Conservation (phyloP, 2,329 filamentous ascomycete species). For the Phaeophleospora eucalypticola region DNA sequence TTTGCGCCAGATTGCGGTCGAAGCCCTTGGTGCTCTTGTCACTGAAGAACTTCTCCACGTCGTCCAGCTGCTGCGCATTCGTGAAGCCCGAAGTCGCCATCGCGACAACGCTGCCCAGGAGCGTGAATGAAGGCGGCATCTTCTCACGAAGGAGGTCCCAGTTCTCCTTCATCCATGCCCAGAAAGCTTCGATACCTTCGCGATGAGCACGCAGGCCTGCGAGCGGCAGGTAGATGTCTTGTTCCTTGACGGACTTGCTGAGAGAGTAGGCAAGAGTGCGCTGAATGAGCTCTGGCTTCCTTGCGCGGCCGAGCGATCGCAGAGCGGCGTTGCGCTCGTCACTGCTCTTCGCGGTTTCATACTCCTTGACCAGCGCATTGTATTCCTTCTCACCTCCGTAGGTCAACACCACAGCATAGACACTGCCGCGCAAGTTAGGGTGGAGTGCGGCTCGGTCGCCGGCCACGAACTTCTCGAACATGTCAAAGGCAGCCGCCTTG, state of each 20-base stretch:
- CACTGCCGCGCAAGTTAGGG: slow-evolving; percentile 82
- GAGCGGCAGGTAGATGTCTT: slow-evolving; percentile 89
- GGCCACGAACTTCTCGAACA: slow-evolving; percentile 79
- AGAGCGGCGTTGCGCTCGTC: slow-evolving; percentile 92
- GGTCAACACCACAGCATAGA: slow-evolving; percentile 79
- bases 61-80: slow-evolving; percentile 66
- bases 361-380: slow-evolving; percentile 70
- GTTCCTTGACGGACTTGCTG: slow-evolving; percentile 80
- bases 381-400: slow-evolving; percentile 87
- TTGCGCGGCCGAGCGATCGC: slow-evolving; percentile 73
- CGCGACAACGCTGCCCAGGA: slow-evolving; percentile 78
- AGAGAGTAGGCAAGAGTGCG: slow-evolving; percentile 72
- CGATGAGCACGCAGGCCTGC: slow-evolving; percentile 71
- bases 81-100: slow-evolving; percentile 81
- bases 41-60: slow-evolving; percentile 76
- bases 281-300: slow-evolving; percentile 74
- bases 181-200: slow-evolving; percentile 75
- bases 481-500: slow-evolving; percentile 75
- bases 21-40: slow-evolving; percentile 82
- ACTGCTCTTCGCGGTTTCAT: slow-evolving; percentile 67
- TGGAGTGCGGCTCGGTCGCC: slow-evolving; percentile 81
- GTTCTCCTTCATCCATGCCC: slow-evolving; percentile 77
- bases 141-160: slow-evolving; percentile 81
- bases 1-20: slow-evolving; percentile 85
- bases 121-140: slow-evolving; percentile 78